These are phyloP conservation scores for Yamadazyma kitorensis DNA, from an alignment of 805 yeast species.

Conservation along the genomic window DNA sequence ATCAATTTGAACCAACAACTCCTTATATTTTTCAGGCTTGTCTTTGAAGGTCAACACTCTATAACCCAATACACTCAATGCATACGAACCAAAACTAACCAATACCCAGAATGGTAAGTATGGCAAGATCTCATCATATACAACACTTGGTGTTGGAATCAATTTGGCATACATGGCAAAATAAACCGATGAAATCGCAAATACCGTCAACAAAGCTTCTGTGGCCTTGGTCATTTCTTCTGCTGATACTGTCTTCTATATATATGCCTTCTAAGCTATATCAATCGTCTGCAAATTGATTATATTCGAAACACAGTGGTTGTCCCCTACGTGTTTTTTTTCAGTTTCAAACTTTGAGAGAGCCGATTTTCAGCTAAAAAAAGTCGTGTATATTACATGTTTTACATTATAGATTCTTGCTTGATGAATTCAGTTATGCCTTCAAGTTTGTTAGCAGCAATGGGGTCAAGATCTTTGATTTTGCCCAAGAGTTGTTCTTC, in stretches of 20 bases:
- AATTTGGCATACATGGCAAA: slow-evolving; percentile 49
- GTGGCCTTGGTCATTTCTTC: slow-evolving; percentile 66
- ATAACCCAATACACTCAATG: slow-evolving; percentile 65
- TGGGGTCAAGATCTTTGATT: slow-evolving; percentile 9
- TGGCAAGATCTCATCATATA: slow-evolving; percentile 57
- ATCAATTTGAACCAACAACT: slow-evolving; percentile 54
- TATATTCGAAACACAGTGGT: too few species aligned
- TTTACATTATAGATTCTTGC: slow-evolving; percentile 25
- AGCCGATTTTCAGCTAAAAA: neutral
- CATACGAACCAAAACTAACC: slow-evolving; percentile 66
- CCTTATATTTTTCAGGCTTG: slow-evolving; percentile 64
- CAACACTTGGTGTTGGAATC: slow-evolving; percentile 49
- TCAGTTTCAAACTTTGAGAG: neutral
- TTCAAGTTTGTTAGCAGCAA: slow-evolving; percentile 28
- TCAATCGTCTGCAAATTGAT: neutral
- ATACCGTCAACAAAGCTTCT: slow-evolving; percentile 49
- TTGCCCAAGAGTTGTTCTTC: slow-evolving; percentile 16
- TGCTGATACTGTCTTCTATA: too few species aligned
- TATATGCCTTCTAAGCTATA: neutral
- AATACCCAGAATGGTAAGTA: slow-evolving; percentile 69
- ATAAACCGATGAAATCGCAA: slow-evolving; percentile 51
- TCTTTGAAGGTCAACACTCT: slow-evolving; percentile 69
- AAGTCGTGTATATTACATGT: neutral
- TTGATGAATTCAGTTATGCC: slow-evolving; percentile 36
- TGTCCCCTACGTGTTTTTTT: slow-evolving; percentile 2